Percentiles rank a stretch among this genome's conserved stretches.
Evolutionary conservation across 108 stramenopile species (phyloP).

Genomic region (Nitzschia sp.): DNA sequence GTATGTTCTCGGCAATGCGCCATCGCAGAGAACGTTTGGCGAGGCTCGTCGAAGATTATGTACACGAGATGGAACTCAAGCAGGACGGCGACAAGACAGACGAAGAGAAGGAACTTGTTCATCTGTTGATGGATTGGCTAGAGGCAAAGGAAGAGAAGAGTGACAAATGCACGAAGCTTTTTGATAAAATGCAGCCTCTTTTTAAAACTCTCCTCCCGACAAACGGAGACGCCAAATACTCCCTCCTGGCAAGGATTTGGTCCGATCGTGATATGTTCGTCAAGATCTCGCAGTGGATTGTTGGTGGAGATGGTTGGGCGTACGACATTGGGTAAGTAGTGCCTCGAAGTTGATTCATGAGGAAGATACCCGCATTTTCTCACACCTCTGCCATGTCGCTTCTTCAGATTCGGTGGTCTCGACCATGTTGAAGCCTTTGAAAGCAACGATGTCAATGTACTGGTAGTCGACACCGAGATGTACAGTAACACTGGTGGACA

Average conservation of each 20-base stretch:
- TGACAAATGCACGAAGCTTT: slow-evolving; percentile 52
- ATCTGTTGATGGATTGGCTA: slow-evolving; percentile 58
- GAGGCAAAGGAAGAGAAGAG: slow-evolving; percentile 55
- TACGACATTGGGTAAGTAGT: slow-evolving; percentile 57
- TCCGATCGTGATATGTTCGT: slow-evolving; percentile 70
- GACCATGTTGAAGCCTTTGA: slow-evolving; percentile 69
- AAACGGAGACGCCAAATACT: neutral
- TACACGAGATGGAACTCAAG: slow-evolving; percentile 41
- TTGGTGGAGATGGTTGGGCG: slow-evolving; percentile 73
- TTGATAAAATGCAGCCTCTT: slow-evolving; percentile 65
- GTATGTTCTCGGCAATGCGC: slow-evolving; percentile 65
- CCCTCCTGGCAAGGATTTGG: slow-evolving; percentile 44
- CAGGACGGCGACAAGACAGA: slow-evolving; percentile 5
- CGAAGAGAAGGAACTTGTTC: slow-evolving; percentile 36
- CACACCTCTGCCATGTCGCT: too few relatives aligned
- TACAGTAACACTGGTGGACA: slow-evolving; percentile 66
- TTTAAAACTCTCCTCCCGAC: slow-evolving; percentile 41
- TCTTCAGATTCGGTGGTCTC: slow-evolving; percentile 46
- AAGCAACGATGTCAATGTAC: slow-evolving; percentile 66
- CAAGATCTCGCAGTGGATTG: slow-evolving; percentile 67
- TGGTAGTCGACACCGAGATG: slow-evolving; percentile 72
- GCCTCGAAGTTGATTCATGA: too few relatives aligned
- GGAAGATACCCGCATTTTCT: too few relatives aligned
- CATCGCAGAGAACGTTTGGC: slow-evolving; percentile 55
- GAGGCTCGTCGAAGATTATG: slow-evolving; percentile 43